Conservation (phyloP, 140 eudicot genomes). For the Anethum foeniculum region DNA sequence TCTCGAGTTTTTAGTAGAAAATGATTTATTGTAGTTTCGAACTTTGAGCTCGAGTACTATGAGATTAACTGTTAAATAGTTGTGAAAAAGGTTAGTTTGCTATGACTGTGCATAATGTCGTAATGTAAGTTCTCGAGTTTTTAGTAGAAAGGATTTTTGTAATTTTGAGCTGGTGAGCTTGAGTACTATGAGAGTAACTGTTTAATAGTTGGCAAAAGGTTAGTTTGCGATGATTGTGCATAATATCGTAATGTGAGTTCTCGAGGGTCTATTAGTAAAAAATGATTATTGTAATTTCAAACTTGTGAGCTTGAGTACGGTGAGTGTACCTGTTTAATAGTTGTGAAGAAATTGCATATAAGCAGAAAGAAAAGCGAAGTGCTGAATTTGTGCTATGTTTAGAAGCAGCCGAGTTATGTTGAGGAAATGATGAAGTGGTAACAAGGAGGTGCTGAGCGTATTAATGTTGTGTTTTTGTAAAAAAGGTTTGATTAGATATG, state of each 20-base stretch:
- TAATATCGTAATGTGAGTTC: no score
- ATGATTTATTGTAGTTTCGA: not conserved
- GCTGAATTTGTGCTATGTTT: not conserved
- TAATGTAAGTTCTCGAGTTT: no score
- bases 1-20: no score
- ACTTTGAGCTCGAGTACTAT: not conserved
- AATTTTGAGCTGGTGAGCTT: not conserved
- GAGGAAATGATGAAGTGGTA: not conserved
- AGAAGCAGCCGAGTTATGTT: not conserved
- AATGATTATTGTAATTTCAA: no score
- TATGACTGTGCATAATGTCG: no score
- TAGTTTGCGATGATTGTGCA: no score
- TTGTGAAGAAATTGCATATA: not conserved
- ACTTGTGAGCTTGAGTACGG: not conserved
- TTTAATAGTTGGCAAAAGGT: no score
- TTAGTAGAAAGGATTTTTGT: not conserved
- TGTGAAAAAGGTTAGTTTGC: no score
- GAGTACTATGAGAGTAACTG: not conserved
- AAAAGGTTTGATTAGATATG: not conserved
- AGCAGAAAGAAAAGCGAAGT: not conserved
- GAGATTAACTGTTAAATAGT: no score
- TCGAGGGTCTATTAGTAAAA: no score
- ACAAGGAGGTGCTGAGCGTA: not conserved
- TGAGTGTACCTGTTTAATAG: not conserved
- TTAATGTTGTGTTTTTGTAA: not conserved